Base-by-base conservation (phyloP, 306 rosid species). In the Castanea mollissima region DNA sequence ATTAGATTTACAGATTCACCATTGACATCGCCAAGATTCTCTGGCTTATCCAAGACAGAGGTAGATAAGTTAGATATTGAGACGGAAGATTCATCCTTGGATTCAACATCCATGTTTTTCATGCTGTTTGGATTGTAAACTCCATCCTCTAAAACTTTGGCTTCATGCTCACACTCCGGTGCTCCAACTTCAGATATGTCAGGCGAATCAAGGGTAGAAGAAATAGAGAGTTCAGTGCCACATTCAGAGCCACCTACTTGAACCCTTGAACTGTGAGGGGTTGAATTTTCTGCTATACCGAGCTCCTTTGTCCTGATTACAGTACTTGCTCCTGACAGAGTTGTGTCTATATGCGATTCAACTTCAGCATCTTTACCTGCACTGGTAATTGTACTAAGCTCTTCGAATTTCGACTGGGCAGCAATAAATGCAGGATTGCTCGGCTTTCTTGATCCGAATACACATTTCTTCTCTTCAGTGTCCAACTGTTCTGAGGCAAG, bases 121-220 rank as follows among this genome's bases (percentile, higher is more conserved):
- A 55, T 74, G 71, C 74, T 74, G 64, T 78, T 85, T 55, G 71
- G 88, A 82, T 80, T 83, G 80, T 75, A 76, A 58, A 77, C 79
- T 69, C 72, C 90, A 80, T 86, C 89, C 35, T 20, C 89, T 71
- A 81, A 67, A 80, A 78, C 86, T 82, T 88, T 92, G 73, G 81
- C 76, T 79, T 77, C 85, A 62, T 70, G 90, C 71, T 85, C 91
- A 62, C 59, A 80, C 80, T 87, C 94, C 25, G 55, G 20, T 65
- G 87, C 88, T 16, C 87, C 96, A 59, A 63, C 71, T 69, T 92
- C 99, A 71, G 88, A 90, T 84, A 32, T 72, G 71, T 91, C 93
- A 15, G 98, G 99, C 10, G 98, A 96, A 86, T 93, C 97, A 58
- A 96, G 93, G 19, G 97, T 91, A 31, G 99, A 96, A 71, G 98